phyloP scores from a whole-genome alignment of 1,139 yeast genomes.

The Pichia norvegensis region DNA sequence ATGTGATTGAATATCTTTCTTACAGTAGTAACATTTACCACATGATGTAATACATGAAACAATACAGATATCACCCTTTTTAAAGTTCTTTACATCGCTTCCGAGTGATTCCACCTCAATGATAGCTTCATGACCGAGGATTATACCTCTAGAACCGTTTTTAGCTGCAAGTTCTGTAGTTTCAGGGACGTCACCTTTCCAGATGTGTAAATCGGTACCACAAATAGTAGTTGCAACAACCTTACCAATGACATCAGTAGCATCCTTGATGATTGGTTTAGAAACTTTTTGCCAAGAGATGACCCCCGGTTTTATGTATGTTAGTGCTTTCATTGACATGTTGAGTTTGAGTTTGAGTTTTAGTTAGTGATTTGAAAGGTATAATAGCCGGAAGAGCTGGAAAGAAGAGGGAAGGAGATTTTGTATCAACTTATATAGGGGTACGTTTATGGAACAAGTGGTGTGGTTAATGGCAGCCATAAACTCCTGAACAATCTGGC shows the following conservation, averaged over 20 bases:
- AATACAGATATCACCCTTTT: slow-evolving; percentile 39
- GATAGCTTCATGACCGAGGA: slow-evolving; percentile 49
- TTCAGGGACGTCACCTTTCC: slow-evolving; percentile 44
- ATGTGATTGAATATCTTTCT: slow-evolving; percentile 34
- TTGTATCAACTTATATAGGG: no score
- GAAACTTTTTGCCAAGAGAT: slow-evolving; percentile 32
- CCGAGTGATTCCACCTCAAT: slow-evolving; percentile 39
- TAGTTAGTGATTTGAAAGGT: background rate
- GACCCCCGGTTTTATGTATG: slow-evolving; percentile 35
- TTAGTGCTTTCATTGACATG: slow-evolving; percentile 36
- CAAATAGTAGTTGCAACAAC: slow-evolving; percentile 39
- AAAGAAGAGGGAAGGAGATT: no score
- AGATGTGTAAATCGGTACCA: slow-evolving; percentile 42
- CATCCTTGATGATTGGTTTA: slow-evolving; percentile 30
- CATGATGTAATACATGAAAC: slow-evolving; percentile 45
- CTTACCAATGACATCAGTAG: slow-evolving; percentile 40
- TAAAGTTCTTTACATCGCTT: slow-evolving; percentile 30
- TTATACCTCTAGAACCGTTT: slow-evolving; percentile 16
- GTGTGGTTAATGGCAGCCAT: no score
- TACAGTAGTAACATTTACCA: slow-evolving; percentile 45
- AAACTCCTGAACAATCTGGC: no score
- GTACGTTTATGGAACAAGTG: no score
- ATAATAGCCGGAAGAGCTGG: background rate
- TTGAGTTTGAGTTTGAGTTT: no score
- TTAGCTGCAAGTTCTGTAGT: slow-evolving; percentile 29